These are phyloP conservation scores for Entoloma clypeatum DNA, from an alignment of 1,284 basidiomycete species.

Conservation along the genomic window DNA sequence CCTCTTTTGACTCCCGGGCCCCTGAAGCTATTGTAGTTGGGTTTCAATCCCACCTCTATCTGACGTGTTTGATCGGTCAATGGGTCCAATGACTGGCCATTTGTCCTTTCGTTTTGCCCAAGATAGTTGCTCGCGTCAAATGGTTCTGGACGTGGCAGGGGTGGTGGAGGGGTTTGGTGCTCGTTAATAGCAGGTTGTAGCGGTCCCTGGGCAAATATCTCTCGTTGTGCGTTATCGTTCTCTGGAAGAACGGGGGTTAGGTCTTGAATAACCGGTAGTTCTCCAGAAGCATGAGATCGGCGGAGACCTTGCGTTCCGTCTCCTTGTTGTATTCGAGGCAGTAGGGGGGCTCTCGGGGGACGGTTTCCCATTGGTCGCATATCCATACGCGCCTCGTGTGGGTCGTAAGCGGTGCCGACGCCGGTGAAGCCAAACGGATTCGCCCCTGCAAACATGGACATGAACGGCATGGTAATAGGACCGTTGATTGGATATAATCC, in stretches of 20 bases:
- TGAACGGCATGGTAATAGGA: slow-evolving; percentile 49
- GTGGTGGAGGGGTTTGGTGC: slow-evolving; percentile 14
- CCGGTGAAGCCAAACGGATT: slow-evolving; percentile 40
- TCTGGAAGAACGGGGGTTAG: slow-evolving; percentile 54
- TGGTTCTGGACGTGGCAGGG: slow-evolving; percentile 5
- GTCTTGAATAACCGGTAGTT: slow-evolving; percentile 76
- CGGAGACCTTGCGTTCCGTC: slow-evolving; percentile 37
- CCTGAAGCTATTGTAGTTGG: too few relatives aligned
- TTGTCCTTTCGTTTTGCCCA: slow-evolving; percentile 13
- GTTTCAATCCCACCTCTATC: slow-evolving; percentile 27
- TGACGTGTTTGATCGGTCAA: slow-evolving; percentile 29
- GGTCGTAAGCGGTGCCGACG: slow-evolving; percentile 61
- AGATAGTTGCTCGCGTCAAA: slow-evolving; percentile 9
- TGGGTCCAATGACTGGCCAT: slow-evolving; percentile 20
- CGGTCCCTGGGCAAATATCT: slow-evolving; percentile 25
- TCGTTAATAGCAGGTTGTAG: slow-evolving; percentile 20
- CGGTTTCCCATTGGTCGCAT: slow-evolving; percentile 49
- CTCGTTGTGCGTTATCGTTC: slow-evolving; percentile 19
- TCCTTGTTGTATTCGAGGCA: slow-evolving; percentile 50
- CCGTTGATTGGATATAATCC: slow-evolving; percentile 54
- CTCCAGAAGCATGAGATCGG: slow-evolving; percentile 47
- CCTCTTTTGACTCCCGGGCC: slow-evolving; percentile 41
- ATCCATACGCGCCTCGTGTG: slow-evolving; percentile 73
- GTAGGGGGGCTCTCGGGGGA: slow-evolving; percentile 50
- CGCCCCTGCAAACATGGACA: slow-evolving; percentile 57